Percentiles rank a stretch among this genome's conserved stretches.
These are phyloP conservation scores for Sorghum bicolor DNA, from an alignment of 176 grass and related monocot genomes.

Conservation along the genomic window DNA sequence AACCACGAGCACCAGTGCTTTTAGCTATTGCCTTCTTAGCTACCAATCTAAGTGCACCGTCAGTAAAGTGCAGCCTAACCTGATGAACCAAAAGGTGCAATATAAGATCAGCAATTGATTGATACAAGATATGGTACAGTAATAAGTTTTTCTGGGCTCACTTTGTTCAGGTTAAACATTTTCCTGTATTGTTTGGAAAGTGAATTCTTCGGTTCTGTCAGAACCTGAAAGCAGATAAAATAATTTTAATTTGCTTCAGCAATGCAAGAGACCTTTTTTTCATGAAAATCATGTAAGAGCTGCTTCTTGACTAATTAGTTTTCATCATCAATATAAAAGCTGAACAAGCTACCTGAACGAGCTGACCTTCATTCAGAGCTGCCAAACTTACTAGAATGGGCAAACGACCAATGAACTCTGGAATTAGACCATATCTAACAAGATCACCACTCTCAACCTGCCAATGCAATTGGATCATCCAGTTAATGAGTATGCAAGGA, in stretches of 20 bases:
- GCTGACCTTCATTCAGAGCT: constrained; percentile 86
- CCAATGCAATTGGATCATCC: constrained; percentile 36
- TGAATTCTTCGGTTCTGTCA: constrained; percentile 91
- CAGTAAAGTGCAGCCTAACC: constrained; percentile 82
- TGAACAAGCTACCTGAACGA: constrained; percentile 79
- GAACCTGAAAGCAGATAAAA: constrained; percentile 63
- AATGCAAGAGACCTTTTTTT: neutral
- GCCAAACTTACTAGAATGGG: constrained; percentile 84
- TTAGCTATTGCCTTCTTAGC: constrained; percentile 74
- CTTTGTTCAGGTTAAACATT: constrained; percentile 88
- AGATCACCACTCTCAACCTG: constrained; percentile 95
- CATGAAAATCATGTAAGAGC: neutral
- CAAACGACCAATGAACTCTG: constrained; percentile 93
- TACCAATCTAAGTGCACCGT: constrained; percentile 65
- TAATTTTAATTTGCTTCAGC: constrained; percentile 28
- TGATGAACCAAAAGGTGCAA: constrained; percentile 19
- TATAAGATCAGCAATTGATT: constrained; percentile 13
- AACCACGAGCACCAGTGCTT: constrained; percentile 88
- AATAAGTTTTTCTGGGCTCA: constrained; percentile 28
- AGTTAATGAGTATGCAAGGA: constrained; percentile 19
- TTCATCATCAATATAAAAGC: neutral
- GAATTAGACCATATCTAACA: constrained; percentile 84
- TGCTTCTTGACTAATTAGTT: neutral
- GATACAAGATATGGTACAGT: constrained; percentile 2
- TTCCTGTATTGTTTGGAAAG: constrained; percentile 96